A percentile compares a stretch with the other conserved stretches of the same genome.
phyloP scores from a whole-genome alignment of 768 basidiomycete species.

The Pisolithus microcarpus region DNA sequence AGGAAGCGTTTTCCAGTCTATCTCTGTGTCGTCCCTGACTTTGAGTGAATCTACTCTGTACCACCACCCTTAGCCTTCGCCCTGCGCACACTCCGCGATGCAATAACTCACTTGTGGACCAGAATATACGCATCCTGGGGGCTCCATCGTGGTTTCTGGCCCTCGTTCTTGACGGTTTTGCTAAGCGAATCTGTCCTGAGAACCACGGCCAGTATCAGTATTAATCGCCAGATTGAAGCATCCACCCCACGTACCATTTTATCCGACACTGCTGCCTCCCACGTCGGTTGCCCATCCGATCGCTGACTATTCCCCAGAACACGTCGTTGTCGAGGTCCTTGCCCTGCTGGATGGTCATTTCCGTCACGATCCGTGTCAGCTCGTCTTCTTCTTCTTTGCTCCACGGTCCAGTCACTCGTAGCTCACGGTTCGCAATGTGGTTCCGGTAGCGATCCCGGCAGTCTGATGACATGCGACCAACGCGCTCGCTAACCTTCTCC shows the following conservation, averaged over 20 bases:
- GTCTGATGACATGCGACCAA: constrained; percentile 72
- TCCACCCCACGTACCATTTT: constrained; percentile 54
- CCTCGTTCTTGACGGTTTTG: constrained; percentile 65
- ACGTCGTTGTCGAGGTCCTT: constrained; percentile 70
- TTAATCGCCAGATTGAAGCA: neutral
- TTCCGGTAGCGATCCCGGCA: constrained; percentile 85
- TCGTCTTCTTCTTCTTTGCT: constrained; percentile 73
- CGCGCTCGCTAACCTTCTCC: constrained; percentile 66
- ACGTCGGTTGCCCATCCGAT: constrained; percentile 68
- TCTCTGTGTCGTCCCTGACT: constrained; percentile 74
- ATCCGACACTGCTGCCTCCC: constrained; percentile 81
- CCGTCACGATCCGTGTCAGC: constrained; percentile 65
- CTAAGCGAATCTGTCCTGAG: constrained; percentile 70
- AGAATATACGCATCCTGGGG: constrained; percentile 72
- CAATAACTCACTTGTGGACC: constrained; percentile 57
- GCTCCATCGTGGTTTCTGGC: constrained; percentile 66
- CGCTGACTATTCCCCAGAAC: constrained; percentile 75
- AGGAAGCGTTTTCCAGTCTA: constrained; percentile 73
- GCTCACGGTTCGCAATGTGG: constrained; percentile 62
- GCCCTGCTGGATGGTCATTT: constrained; percentile 68
- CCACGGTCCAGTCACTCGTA: constrained; percentile 65
- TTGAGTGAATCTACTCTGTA: constrained; percentile 65
- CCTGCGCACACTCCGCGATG: neutral
- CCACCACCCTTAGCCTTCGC: constrained; percentile 3
- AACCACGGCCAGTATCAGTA: neutral